phyloP scores from a whole-genome alignment of 768 basidiomycete species.

The Tricholoma sp. region DNA sequence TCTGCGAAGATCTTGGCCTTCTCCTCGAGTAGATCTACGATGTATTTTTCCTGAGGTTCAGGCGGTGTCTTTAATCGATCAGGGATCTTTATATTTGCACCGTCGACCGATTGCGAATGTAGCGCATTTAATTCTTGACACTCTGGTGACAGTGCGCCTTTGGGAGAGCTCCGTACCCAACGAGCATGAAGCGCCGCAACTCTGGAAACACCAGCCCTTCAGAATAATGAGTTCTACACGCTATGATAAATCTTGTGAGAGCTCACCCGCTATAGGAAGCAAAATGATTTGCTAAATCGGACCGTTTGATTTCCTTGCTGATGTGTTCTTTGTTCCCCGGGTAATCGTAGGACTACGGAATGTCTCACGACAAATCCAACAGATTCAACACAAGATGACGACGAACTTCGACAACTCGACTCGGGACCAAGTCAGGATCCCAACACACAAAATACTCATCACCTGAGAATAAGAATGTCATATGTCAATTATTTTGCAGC shows the following conservation, averaged over 20 bases:
- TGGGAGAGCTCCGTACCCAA: slow-evolving; percentile 51
- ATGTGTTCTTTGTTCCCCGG: slow-evolving; percentile 54
- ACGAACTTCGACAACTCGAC: slow-evolving; percentile 30
- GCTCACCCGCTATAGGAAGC: slow-evolving; percentile 58
- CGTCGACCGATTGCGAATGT: slow-evolving; percentile 67
- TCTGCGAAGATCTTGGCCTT: slow-evolving; percentile 42
- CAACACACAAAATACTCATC: slow-evolving; percentile 68
- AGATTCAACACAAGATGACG: neutral
- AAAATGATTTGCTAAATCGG: slow-evolving; percentile 61
- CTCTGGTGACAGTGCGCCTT: slow-evolving; percentile 56
- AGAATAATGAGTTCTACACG: slow-evolving; percentile 3
- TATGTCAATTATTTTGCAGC: neutral
- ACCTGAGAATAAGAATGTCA: slow-evolving; percentile 26
- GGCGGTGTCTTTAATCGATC: slow-evolving; percentile 51
- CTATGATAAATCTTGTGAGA: neutral
- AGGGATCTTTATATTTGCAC: slow-evolving; percentile 55
- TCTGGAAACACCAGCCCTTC: slow-evolving; percentile 51
- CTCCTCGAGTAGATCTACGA: slow-evolving; percentile 48
- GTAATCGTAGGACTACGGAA: slow-evolving; percentile 60
- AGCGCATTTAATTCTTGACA: slow-evolving; percentile 70
- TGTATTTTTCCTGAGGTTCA: slow-evolving; percentile 34
- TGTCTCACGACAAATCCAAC: neutral
- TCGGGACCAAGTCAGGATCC: slow-evolving; percentile 52
- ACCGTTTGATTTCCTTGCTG: slow-evolving; percentile 42
- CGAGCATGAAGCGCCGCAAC: slow-evolving; percentile 53